Evolutionary conservation across 2,329 filamentous ascomycete genomes (phyloP).

Genomic region (Colletotrichum cuscutae): DNA sequence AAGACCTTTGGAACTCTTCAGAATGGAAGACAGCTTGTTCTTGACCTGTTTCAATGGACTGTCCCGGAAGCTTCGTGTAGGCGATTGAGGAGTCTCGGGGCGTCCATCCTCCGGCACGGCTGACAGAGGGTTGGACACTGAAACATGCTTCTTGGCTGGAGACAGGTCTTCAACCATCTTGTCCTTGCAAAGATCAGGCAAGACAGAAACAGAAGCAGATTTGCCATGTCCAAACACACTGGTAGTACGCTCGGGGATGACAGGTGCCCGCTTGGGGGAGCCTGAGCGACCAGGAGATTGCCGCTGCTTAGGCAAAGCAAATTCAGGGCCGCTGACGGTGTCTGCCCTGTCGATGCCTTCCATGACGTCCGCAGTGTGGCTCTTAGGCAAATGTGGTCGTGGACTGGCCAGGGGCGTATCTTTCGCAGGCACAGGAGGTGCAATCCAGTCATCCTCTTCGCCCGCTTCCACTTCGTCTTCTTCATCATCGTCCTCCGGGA

Average conservation of each 20-base stretch:
- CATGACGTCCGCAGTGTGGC: slow-evolving; percentile 70
- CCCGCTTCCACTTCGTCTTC: slow-evolving; percentile 55
- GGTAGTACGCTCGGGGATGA: slow-evolving; percentile 42
- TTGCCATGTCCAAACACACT: slow-evolving; percentile 64
- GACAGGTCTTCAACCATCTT: slow-evolving; percentile 43
- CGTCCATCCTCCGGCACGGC: slow-evolving; percentile 57
- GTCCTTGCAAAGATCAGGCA: slow-evolving; percentile 47
- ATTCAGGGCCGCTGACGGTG: slow-evolving; percentile 59
- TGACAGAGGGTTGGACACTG: slow-evolving; percentile 66
- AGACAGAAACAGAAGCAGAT: slow-evolving; percentile 69
- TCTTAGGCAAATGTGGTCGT: slow-evolving; percentile 67
- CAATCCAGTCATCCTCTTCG: slow-evolving; percentile 69
- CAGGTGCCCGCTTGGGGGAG: slow-evolving; percentile 49
- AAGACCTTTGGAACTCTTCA: slow-evolving; percentile 87
- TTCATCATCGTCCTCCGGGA: slow-evolving; percentile 63
- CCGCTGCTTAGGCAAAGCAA: slow-evolving; percentile 54
- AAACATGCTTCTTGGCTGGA: slow-evolving; percentile 67
- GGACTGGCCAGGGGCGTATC: slow-evolving; percentile 51
- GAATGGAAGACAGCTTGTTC: slow-evolving; percentile 88
- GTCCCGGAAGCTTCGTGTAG: slow-evolving; percentile 69
- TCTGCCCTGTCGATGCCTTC: slow-evolving; percentile 63
- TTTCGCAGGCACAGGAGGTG: slow-evolving; percentile 52
- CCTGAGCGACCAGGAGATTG: slow-evolving; percentile 43
- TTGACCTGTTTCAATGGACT: slow-evolving; percentile 92
- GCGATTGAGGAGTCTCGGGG: slow-evolving; percentile 66